Conservation (phyloP, 257 asterid species). For the Coffea canephora region DNA sequence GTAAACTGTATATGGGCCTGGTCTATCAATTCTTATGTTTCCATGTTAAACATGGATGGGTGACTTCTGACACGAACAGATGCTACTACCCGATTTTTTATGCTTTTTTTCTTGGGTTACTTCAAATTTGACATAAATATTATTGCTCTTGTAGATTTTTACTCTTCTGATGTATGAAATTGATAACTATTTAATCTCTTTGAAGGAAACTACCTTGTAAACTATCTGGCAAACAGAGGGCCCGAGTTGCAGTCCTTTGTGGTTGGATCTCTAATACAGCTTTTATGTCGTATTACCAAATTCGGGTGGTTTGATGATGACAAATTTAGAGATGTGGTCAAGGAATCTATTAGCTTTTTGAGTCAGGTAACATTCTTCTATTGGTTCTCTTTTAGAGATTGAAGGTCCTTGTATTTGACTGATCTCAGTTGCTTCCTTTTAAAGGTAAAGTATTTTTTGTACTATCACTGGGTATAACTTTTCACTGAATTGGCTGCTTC, state of each 20-base stretch:
- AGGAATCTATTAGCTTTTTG: slow-evolving; percentile 83
- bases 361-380: slow-evolving; percentile 60
- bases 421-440: neutral
- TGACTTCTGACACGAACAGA: neutral
- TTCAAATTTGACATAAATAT: neutral
- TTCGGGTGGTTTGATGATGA: slow-evolving; percentile 99
- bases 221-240: slow-evolving; percentile 96
- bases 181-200: slow-evolving; percentile 34
- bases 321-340: slow-evolving; percentile 81
- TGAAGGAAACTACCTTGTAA: slow-evolving; percentile 97
- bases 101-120: neutral
- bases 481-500: neutral
- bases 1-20: neutral
- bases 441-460: neutral
- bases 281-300: slow-evolving; percentile 90
- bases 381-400: neutral
- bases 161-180: neutral
- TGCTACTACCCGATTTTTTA: neutral
- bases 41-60: neutral
- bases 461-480: too few relatives aligned
- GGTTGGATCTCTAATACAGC: slow-evolving; percentile 83
- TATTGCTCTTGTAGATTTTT: neutral
- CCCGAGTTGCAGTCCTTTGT: slow-evolving; percentile 94
- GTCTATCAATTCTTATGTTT: neutral
- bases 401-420: neutral